A percentile compares a stretch with the other conserved stretches of the same genome.
phyloP scores from a whole-genome alignment of 2,329 filamentous ascomycete genomes.

The Neofusicoccum parvum region DNA sequence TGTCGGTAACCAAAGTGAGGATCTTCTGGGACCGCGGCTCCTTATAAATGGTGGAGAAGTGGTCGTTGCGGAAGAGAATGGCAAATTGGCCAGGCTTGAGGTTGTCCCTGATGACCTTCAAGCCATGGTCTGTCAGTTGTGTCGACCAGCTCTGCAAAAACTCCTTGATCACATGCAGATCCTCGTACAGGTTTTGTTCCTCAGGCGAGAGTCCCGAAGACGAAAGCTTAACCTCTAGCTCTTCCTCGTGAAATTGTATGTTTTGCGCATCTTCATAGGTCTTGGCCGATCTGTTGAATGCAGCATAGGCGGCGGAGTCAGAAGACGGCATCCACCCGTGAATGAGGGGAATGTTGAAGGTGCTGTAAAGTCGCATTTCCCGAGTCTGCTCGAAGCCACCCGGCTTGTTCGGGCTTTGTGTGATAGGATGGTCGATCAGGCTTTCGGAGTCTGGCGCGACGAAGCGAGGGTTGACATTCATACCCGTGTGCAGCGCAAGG shows the following conservation, averaged over 20 bases:
- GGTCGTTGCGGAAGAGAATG: constrained; percentile 95
- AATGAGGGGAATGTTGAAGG: constrained; percentile 84
- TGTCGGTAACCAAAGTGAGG: constrained; percentile 86
- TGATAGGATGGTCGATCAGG: constrained; percentile 29
- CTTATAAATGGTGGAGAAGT: constrained; percentile 92
- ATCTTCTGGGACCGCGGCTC: constrained; percentile 77
- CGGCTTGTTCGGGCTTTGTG: constrained; percentile 37
- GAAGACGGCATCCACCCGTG: constrained; percentile 87
- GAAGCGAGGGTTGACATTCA: constrained; percentile 96
- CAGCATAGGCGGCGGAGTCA: constrained; percentile 66
- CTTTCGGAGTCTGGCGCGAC: constrained; percentile 51
- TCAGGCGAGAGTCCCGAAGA: constrained; percentile 64
- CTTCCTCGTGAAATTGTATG: constrained; percentile 84
- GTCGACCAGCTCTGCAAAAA: constrained; percentile 82
- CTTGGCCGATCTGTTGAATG: constrained; percentile 72
- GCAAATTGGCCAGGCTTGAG: constrained; percentile 78
- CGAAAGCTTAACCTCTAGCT: constrained; percentile 77
- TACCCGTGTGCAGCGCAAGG: constrained; percentile 86
- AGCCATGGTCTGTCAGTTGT: constrained; percentile 80
- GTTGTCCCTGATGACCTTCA: constrained; percentile 71
- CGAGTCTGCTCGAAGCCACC: constrained; percentile 84
- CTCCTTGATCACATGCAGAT: constrained; percentile 79
- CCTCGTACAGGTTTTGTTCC: constrained; percentile 79
- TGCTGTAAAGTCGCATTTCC: constrained; percentile 89
- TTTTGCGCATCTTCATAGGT: constrained; percentile 94